phyloP scores from a whole-genome alignment of 2,329 filamentous ascomycete species.

The Exophiala lecanii-corni region DNA sequence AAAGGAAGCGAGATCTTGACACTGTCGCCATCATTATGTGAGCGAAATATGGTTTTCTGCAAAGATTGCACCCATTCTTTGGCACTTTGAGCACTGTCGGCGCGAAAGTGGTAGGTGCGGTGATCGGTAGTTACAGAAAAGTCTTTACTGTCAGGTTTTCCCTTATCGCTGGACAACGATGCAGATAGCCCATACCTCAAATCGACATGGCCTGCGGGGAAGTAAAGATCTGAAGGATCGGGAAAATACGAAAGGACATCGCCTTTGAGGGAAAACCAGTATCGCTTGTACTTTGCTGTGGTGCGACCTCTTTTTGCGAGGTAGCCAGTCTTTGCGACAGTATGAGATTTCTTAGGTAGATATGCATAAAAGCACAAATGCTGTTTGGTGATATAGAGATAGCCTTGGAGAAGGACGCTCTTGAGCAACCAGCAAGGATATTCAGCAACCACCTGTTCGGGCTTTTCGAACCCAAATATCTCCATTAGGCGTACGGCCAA shows the following conservation, averaged over 20 bases:
- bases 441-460: constrained; percentile 83
- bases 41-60: constrained; percentile 90
- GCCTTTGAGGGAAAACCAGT: constrained; percentile 90
- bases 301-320: constrained; percentile 82
- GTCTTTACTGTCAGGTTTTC: constrained; percentile 62
- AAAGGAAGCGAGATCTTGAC: constrained; percentile 93
- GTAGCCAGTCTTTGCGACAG: constrained; percentile 79
- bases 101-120: constrained; percentile 79
- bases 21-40: constrained; percentile 93
- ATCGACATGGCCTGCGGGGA: constrained; percentile 86
- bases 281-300: constrained; percentile 81
- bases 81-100: constrained; percentile 80
- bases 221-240: constrained; percentile 80
- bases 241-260: constrained; percentile 88
- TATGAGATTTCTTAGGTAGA: constrained; percentile 81
- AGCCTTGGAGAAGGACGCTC: constrained; percentile 86
- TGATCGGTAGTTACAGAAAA: constrained; percentile 81
- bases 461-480: constrained; percentile 76
- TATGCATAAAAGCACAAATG: constrained; percentile 98
- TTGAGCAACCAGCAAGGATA: constrained; percentile 92
- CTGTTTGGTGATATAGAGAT: constrained; percentile 88
- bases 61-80: constrained; percentile 95
- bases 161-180: constrained; percentile 64
- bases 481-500: constrained; percentile 71
- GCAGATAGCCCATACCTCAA: constrained; percentile 87